phyloP scores from a whole-genome alignment of 2,329 filamentous ascomycete genomes.

The Talaromyces sp. region DNA sequence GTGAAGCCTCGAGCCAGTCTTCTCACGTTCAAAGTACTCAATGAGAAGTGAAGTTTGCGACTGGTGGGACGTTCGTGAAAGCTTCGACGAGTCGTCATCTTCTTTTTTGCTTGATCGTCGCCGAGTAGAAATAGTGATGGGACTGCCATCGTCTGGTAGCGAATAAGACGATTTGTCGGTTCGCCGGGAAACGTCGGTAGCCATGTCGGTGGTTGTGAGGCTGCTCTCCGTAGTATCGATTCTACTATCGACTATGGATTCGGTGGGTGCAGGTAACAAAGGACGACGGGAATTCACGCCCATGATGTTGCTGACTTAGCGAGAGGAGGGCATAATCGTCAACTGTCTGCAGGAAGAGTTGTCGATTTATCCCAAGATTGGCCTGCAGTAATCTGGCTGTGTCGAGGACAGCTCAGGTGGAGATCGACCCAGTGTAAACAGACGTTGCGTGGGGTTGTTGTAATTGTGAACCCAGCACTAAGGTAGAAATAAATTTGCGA shows the following conservation, averaged over 20 bases:
- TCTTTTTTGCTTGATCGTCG: constrained; percentile 43
- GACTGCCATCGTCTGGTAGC: constrained; percentile 59
- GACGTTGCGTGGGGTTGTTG: neutral
- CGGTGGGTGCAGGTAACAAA: constrained; percentile 49
- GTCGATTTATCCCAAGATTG: neutral
- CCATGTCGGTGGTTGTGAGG: constrained; percentile 45
- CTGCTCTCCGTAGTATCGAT: constrained; percentile 46
- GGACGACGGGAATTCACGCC: constrained; percentile 49
- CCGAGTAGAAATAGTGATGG: constrained; percentile 81
- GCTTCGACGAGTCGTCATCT: constrained; percentile 54
- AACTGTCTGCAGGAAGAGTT: neutral
- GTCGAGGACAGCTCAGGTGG: neutral
- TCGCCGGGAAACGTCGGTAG: constrained; percentile 49
- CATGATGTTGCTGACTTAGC: constrained; percentile 32
- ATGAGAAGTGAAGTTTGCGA: constrained; percentile 91
- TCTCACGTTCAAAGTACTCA: constrained; percentile 87
- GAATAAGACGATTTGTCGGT: constrained; percentile 51
- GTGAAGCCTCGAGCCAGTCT: constrained; percentile 49
- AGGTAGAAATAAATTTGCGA: neutral
- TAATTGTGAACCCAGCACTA: neutral
- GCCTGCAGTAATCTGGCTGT: neutral
- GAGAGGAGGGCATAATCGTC: constrained; percentile 17
- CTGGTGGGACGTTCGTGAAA: constrained; percentile 52
- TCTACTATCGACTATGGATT: constrained; percentile 48
- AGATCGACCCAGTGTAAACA: neutral